Evolutionary conservation across 2,329 filamentous ascomycete species (phyloP).

Genomic region (Sclerotinia sclerotiorum): DNA sequence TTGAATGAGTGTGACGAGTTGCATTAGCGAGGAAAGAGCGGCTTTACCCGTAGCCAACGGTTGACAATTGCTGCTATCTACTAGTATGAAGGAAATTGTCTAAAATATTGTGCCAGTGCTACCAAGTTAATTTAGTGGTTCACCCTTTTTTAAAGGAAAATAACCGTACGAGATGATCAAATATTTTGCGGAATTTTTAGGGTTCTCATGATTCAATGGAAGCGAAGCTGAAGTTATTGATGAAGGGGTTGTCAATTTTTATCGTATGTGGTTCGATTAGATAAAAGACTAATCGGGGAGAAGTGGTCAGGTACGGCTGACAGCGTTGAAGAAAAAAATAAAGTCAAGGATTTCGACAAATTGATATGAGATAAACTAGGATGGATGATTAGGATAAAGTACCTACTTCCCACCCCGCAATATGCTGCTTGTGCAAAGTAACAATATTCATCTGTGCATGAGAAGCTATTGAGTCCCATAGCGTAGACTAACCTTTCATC

Average conservation of each 20-base stretch:
- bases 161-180: conserved; percentile 7
- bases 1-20: conserved; percentile 23
- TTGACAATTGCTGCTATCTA: not conserved
- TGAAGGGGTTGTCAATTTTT: not conserved
- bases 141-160: not conserved
- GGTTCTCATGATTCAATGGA: not conserved
- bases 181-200: not conserved
- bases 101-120: not conserved
- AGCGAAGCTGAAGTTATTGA: conserved; percentile 4
- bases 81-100: conserved; percentile 1
- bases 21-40: conserved; percentile 22
- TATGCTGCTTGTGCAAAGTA: conserved; percentile 9
- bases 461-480: conserved; percentile 11
- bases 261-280: not conserved
- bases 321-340: not conserved
- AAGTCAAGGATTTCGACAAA: not conserved
- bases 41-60: conserved; percentile 25
- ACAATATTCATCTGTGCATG: not conserved
- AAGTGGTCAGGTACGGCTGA: not conserved
- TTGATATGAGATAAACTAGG: conserved; percentile 2
- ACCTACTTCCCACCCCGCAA: conserved; percentile 19
- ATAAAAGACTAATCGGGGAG: not conserved
- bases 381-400: conserved; percentile 11
- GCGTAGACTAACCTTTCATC: too few species aligned
- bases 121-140: not conserved